A percentile compares a stretch with the other conserved stretches of the same genome.
Evolutionary conservation across 108 stramenopile species (phyloP).

Genomic region (Discostella stelligeroides): DNA sequence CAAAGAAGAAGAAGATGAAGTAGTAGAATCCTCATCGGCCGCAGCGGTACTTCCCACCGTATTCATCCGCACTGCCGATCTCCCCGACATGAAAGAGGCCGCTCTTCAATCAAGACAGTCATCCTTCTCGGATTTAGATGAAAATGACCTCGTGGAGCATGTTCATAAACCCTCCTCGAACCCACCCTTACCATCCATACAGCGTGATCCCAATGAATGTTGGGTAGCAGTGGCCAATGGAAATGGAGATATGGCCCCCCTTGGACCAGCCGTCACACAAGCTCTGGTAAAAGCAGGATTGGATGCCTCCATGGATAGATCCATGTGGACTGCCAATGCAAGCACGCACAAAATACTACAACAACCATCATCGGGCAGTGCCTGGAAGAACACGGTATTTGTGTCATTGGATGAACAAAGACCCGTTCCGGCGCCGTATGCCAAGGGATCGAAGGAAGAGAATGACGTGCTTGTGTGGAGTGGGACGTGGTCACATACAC

Average conservation of each 20-base stretch:
- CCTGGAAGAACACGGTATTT: slow-evolving; percentile 37
- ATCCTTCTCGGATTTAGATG: slow-evolving; percentile 17
- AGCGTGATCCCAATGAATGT: slow-evolving; percentile 61
- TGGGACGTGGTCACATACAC: slow-evolving; percentile 59
- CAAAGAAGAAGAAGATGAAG: too few relatives aligned
- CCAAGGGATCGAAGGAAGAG: slow-evolving; percentile 41
- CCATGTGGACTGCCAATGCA: slow-evolving; percentile 62
- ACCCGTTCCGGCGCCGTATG: slow-evolving; percentile 22
- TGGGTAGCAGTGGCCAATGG: slow-evolving; percentile 76
- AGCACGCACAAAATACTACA: slow-evolving; percentile 52
- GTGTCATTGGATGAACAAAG: slow-evolving; percentile 13
- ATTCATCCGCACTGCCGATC: slow-evolving; percentile 47
- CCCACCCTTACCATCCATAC: slow-evolving; percentile 64
- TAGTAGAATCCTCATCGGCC: too few relatives aligned
- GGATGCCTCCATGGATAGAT: slow-evolving; percentile 47
- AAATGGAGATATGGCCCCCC: slow-evolving; percentile 60
- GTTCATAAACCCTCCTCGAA: slow-evolving; percentile 56
- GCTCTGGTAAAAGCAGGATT: slow-evolving; percentile 58
- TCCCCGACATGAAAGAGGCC: slow-evolving; percentile 31
- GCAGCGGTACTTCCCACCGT: too few relatives aligned
- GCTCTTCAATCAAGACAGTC: slow-evolving; percentile 7
- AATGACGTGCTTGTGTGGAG: slow-evolving; percentile 66
- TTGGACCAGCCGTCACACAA: slow-evolving; percentile 62
- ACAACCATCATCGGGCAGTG: slow-evolving; percentile 2
- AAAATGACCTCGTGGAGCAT: slow-evolving; percentile 27